Base-by-base conservation (phyloP, 768 basidiomycete genomes). In the Lactarius quietus region DNA sequence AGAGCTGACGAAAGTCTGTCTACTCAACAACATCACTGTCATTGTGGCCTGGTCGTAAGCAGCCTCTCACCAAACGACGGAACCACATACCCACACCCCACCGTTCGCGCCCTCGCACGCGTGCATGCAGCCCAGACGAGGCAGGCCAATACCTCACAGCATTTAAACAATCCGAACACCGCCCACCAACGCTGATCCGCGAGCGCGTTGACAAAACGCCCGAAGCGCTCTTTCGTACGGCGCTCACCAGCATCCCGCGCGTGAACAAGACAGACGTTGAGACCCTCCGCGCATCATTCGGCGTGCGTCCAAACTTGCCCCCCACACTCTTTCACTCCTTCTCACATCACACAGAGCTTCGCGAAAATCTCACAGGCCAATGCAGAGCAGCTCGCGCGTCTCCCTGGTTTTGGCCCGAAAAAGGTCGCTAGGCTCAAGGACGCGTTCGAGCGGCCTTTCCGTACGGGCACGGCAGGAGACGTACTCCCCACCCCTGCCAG, bases 201-300 rank as follows among this genome's bases (percentile, higher is more conserved):
- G 97, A 98, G 74, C 89, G 93, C 52, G 81, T 92, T 33, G 94
- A 97, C 74, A 93, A 95, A 69, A 90, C 93, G 71, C 93, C 97
- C 72, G 78, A 82, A 68, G 86, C 93, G 9, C 83, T 94, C 71
- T 75, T 98, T 17, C 90, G 90, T 62, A 84, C 86, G 23, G 84
- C 92, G 1, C 80, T 99, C 31, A 98, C 96, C 1, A 86, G 85
- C 68, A 92, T 98, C 71, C 89, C 85, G 73, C 93, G 92, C 70
- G 93, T 99, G 67, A 98, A 98, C 77, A 97, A 96, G 80, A 98
- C 96, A 4, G 97, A 99, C 71, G 93, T 95, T 1, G 87, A 93
- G 76, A 98, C 96, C 4, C 79, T 99, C 48, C 85, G 92, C 26
- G 88, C 89, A 2, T 89, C 93, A n/a, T 88, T 95, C 70, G 95